Base-by-base conservation (phyloP, 805 yeast genomes). In the Candida glaebosa region DNA sequence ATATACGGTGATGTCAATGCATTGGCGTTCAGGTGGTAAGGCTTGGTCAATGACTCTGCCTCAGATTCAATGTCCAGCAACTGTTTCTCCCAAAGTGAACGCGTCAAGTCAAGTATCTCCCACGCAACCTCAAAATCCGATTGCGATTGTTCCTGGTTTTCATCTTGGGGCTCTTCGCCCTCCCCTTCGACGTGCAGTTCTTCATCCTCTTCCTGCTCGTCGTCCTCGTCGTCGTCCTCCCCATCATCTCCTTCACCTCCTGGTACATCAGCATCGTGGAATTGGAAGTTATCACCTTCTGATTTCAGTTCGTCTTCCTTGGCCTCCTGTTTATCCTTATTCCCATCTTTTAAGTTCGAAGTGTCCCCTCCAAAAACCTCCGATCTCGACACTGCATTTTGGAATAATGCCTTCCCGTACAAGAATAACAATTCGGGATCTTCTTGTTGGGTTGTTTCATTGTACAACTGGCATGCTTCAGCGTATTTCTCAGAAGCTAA, bases 51-150 rank as follows among this genome's bases (percentile, higher is more conserved):
- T 12, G 75, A 75, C 5, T 24, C 16, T 7, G 40, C 34, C 6
- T 52, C 24, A 5, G 61, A 48, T 8, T 34, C 26, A 4, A 38
- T n/a, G 6, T 26, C 18, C 3, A 37, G 25, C 9, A 47, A 35
- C 40, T 69, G 56, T 35, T 68, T 60, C 55, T 78, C 81, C 50
- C 78, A 84, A 34, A 85, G 58, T 2, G 83, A 72, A 47, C 96
- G 75, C 2, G 96, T 76, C 31, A 87, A 68, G 56, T 90, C 96
- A 15, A 89, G 65, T 6, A 87, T 76, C 39, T 86, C 93, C 93
- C 96, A 86, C 0, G 96, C 95, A 14, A 82, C 78, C 57, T 85
- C 95, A 54, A 91, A 87, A 52, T 84, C 95, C 14, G 80, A 73
- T 48, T 81, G 85, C 31, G 78, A 68, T 32, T 67, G 58, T 40